Evolutionary conservation across 2,329 filamentous ascomycete genomes (phyloP), one percentile per base, ranked within the genome.

Genomic region (Pseudogymnoascus sp.): DNA sequence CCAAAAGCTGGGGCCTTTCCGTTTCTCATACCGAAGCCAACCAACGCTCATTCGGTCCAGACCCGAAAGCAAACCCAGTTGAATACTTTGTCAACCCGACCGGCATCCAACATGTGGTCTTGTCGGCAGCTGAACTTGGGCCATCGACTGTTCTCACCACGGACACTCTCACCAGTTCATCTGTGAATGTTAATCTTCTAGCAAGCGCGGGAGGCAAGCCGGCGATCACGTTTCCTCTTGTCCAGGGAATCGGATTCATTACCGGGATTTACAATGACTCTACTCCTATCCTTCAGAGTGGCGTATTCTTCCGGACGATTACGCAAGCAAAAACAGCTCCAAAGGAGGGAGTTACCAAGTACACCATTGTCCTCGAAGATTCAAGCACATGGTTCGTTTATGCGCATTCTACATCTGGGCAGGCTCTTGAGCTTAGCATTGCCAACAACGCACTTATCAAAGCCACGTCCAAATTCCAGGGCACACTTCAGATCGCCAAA

Each of bases 191-290:
- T 53, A 87, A 89, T 50, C 78, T 97, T 33, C 81, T 78, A 60
- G 79, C 81, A 2, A 77, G 79, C 21, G 71, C 74, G n/a, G 77
- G 78, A 2, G 79, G 81, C 6, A 73, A 78, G 1, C 82, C 88
- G 0, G 79, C 82, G 1, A 81, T 97, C 18, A 87, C 84, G 0
- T 91, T 96, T 67, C 92, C 92, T 0, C 72, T 97, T 6, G 85
- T 96, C 0, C 93, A 97, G 72, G 94, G 94, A 10, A 94, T 95
- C 85, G 88, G 85, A 0, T 96, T 92, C 69, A 79, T 96, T 16
- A 97, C 92, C 4, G 92, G 81, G 0, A 74, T 89, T 16, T 97
- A 92, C 75, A 80, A 80, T 62, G 84, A 85, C 31, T 80, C 85
- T 0, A 86, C 84, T 6, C 93, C 93, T 0, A 71, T 87, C 3